Conservation (phyloP, 1,284 basidiomycete genomes). For the Sanguinoderma infundibulare region DNA sequence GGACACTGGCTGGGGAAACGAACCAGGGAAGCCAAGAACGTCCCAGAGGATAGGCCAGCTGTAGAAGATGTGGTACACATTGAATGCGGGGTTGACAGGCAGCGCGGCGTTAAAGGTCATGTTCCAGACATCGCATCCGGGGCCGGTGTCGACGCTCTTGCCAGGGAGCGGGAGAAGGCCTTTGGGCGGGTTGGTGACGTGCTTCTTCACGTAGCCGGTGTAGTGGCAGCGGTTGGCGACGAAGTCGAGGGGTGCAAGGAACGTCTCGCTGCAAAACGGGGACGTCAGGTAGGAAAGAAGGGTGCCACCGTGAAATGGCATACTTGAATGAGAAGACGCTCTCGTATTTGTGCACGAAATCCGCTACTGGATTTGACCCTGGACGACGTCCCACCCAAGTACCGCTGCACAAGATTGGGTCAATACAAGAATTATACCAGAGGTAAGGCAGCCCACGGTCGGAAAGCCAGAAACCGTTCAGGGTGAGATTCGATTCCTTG, state of each 20-base stretch:
- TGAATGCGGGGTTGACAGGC: conserved; percentile 61
- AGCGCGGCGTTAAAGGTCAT: conserved; percentile 33
- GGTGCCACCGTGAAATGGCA: no score
- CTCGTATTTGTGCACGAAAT: conserved; percentile 48
- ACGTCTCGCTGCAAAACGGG: no score
- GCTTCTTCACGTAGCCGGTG: conserved; percentile 42
- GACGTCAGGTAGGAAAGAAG: no score
- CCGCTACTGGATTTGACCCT: not conserved
- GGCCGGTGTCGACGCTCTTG: conserved; percentile 28
- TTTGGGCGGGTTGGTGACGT: conserved; percentile 43
- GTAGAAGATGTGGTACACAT: conserved; percentile 43
- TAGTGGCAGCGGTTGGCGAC: conserved; percentile 45
- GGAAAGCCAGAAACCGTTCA: conserved; percentile 45
- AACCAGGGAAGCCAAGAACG: conserved; percentile 57
- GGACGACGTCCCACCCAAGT: no score
- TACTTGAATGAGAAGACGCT: conserved; percentile 53
- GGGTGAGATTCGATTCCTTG: conserved; percentile 37
- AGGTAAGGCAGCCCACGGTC: conserved; percentile 32
- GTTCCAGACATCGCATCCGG: conserved; percentile 50
- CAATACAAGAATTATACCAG: no score
- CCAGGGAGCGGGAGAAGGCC: conserved; percentile 53
- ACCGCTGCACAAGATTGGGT: no score
- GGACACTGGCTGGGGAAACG: conserved; percentile 53
- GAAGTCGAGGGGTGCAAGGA: conserved; percentile 38
- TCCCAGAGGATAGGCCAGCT: conserved; percentile 40